Percentiles rank a stretch among this genome's conserved stretches.
phyloP scores from a whole-genome alignment of 2,329 filamentous ascomycete species.

The Scedosporium apiospermum region DNA sequence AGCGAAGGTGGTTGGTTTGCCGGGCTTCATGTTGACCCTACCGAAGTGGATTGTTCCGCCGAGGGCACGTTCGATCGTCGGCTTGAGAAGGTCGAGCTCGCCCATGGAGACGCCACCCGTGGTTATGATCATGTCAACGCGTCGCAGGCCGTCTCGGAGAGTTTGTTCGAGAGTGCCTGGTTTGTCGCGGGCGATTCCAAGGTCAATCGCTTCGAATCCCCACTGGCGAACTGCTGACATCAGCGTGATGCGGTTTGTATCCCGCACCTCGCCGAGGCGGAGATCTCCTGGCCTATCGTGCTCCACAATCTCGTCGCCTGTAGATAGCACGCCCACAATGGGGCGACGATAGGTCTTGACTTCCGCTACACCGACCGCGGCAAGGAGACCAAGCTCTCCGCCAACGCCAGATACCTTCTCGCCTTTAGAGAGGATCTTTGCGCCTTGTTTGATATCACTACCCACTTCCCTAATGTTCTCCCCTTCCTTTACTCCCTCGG shows the following conservation, averaged over 20 bases:
- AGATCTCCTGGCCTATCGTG: constrained; percentile 56
- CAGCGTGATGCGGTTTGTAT: constrained; percentile 85
- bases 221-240: constrained; percentile 65
- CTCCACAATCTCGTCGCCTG: constrained; percentile 85
- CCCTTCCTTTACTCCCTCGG: constrained; percentile 60
- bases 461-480: constrained; percentile 91
- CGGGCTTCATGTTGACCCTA: constrained; percentile 93
- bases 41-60: constrained; percentile 95
- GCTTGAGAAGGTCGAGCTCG: constrained; percentile 91
- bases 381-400: constrained; percentile 83
- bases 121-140: constrained; percentile 76
- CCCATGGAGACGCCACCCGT: constrained; percentile 97
- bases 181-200: constrained; percentile 75
- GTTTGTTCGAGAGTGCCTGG: constrained; percentile 65
- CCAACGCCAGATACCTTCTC: constrained; percentile 79
- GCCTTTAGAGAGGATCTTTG: constrained; percentile 63
- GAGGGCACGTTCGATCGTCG: constrained; percentile 82
- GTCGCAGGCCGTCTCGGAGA: constrained; percentile 64
- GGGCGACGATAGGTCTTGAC: constrained; percentile 69
- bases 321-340: constrained; percentile 78
- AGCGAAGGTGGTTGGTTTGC: constrained; percentile 95
- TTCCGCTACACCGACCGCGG: constrained; percentile 66
- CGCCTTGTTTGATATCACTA: constrained; percentile 67
- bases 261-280: constrained; percentile 74
- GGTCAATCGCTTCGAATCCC: constrained; percentile 71